A percentile compares a stretch with the other conserved stretches of the same genome.
Conservation (phyloP, 1,284 basidiomycete species). For the Erythrobasidium hasegawianum region DNA sequence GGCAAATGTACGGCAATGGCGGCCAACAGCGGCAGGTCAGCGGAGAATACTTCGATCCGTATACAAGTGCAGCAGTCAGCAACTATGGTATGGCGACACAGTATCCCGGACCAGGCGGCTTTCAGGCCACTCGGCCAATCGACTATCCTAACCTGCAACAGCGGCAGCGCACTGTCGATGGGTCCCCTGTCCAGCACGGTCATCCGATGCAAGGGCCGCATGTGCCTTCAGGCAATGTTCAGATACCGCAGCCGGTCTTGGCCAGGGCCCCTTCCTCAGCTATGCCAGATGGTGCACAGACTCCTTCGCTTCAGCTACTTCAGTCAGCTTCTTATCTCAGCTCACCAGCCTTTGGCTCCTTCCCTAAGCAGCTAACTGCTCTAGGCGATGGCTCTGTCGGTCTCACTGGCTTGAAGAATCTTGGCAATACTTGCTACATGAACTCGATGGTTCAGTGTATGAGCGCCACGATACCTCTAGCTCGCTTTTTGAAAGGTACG, state of each 20-base stretch:
- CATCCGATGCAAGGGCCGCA: background rate
- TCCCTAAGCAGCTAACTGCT: slow-evolving; percentile 47
- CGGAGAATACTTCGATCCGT: slow-evolving; percentile 25
- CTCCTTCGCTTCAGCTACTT: slow-evolving; percentile 13
- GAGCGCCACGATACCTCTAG: slow-evolving; percentile 83
- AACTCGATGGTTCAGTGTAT: slow-evolving; percentile 96
- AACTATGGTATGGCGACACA: slow-evolving; percentile 7
- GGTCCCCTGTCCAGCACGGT: slow-evolving; percentile 7
- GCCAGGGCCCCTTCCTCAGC: slow-evolving; percentile 40
- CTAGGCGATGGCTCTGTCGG: slow-evolving; percentile 55
- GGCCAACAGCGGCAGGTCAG: background rate
- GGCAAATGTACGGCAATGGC: background rate
- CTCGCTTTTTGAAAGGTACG: slow-evolving; percentile 85
- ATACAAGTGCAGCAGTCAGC: slow-evolving; percentile 7
- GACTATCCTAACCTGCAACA: slow-evolving; percentile 71
- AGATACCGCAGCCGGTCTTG: slow-evolving; percentile 43
- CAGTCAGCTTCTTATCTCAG: slow-evolving; percentile 28
- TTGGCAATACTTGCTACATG: slow-evolving; percentile 99
- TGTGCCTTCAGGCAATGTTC: slow-evolving; percentile 7
- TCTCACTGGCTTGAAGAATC: slow-evolving; percentile 83
- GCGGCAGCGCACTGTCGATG: slow-evolving; percentile 2
- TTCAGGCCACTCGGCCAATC: slow-evolving; percentile 54
- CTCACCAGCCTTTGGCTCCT: slow-evolving; percentile 53
- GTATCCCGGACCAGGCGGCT: slow-evolving; percentile 14
- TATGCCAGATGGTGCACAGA: background rate